Evolutionary conservation across 371 early-diverging fungal species (phyloP), one percentile per base, ranked within the genome.

Genomic region (Dichotomocladium elegans): DNA sequence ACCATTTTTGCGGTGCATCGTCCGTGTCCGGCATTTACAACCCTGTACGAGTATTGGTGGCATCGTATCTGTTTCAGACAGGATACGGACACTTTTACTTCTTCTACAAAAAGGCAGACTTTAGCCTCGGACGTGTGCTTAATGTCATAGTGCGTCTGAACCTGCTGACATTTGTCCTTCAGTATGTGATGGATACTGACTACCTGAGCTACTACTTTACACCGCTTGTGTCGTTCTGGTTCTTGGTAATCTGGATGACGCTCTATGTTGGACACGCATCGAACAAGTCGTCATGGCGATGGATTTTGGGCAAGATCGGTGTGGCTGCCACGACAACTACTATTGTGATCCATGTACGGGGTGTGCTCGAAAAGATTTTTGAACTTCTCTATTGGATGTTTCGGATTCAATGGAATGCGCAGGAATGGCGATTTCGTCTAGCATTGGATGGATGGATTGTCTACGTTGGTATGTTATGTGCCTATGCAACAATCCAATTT

Each of bases 21-120:
- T 62, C 63, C 19, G 70, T 79, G n/a, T 43, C 82, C 5, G 77
- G 74, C 2, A 80, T 90, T 29, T 89, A 91, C 68, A 85, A 85
- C 49, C 72, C 79, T 2, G 81, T 89, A 12, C 83, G 89, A 12
- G 63, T 83, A 33, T 63, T 89, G 43, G 89, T 89, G 14, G 89
- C 87, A 24, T 77, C 82, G 33, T 89, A 89, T 46, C 70, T 91
- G 27, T 91, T 87, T 66, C 86, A 89, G 77, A 87, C 90, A 0
- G 91, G 90, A n/a, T 89, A 82, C 59, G 89, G 89, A 0, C 88
- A 89, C 60, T 86, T 85, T 55, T 71, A 66, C 41, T 88, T 74
- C 58, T 87, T 86, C 49, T 81, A 81, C 72, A 80, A 74, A 51
- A 88, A 87, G 64, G 69, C 62, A 14, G 87, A 86, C 57, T 89